These are phyloP conservation scores for Tuber magnatum DNA, from an alignment of 495 filamentous ascomycete species.

Conservation along the genomic window DNA sequence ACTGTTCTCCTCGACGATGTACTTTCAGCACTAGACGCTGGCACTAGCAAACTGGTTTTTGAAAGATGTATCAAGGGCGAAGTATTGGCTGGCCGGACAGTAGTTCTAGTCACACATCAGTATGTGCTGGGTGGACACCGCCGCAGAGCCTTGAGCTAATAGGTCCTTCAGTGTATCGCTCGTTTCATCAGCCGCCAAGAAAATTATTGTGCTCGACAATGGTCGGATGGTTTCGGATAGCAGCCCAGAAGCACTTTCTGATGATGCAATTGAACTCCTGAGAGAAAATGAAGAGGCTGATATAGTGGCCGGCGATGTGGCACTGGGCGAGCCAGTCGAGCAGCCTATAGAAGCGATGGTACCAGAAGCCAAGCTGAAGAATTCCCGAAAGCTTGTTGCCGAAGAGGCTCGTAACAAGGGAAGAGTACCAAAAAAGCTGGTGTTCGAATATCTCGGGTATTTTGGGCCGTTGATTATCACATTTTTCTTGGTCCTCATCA, in stretches of 20 bases:
- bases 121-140: conserved; percentile 38
- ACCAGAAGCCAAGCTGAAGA: conserved; percentile 11
- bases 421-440: conserved; percentile 18
- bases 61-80: conserved; percentile 49
- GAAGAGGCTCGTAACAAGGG: conserved; percentile 26
- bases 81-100: conserved; percentile 46
- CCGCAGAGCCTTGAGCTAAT: conserved; percentile 16
- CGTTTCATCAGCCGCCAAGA: conserved; percentile 37
- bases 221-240: conserved; percentile 48
- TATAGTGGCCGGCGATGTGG: neutral
- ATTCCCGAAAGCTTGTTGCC: conserved; percentile 15
- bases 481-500: conserved; percentile 13
- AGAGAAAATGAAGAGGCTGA: conserved; percentile 5
- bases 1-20: conserved; percentile 65
- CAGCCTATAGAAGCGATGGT: neutral
- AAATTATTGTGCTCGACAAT: conserved; percentile 52
- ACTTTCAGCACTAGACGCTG: conserved; percentile 55
- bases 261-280: conserved; percentile 18
- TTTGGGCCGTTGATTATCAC: conserved; percentile 15
- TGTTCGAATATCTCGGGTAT: conserved; percentile 23
- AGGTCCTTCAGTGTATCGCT: conserved; percentile 18
- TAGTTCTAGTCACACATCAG: conserved; percentile 52
- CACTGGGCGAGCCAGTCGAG: neutral
- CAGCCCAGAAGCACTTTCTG: conserved; percentile 40
- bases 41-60: conserved; percentile 48